Base-by-base conservation (phyloP, 306 rosid genomes). In the Alnus glutinosa region DNA sequence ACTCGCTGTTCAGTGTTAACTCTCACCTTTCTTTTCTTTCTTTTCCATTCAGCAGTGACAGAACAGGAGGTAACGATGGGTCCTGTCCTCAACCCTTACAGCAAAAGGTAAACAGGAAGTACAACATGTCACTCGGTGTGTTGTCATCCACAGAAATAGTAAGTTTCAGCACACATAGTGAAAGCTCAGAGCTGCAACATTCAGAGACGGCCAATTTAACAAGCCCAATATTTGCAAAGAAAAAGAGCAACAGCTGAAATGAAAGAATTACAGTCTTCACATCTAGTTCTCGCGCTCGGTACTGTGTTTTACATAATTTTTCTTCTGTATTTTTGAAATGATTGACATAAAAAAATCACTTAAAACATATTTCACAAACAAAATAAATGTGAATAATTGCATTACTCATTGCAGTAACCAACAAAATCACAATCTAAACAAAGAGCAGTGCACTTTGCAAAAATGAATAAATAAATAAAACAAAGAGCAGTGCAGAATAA, bases 11-110 rank as follows among this genome's bases (percentile, higher is more conserved):
- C 82, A 76, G 80, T 79, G 88, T 81, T 86, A 79, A 84, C 90
- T 81, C 68, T 52, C 58, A 78, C 32, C 75, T 83, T 86, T 78
- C 90, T 79, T 48, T 70, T 80, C 84, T 76, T 78, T 75, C 86
- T 51, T 88, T 90, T 85, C 86, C 80, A 78, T 85, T 81, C 84
- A 85, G 75, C 88, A 71, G 73, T 77, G 85, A 75, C 49, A 71
- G 81, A 80, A 88, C 75, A 83, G 82, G 55, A 79, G 67, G 78
- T 50, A 75, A 71, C 68, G 73, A 83, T 59, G 78, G 77, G 85
- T 78, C 90, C 78, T 75, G 76, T 81, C 86, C 86, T 80, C 73
- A 77, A 83, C 77, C 28, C 46, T 79, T 79, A 47, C 85, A 82
- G 79, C 87, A 77, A 81, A 74, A 85, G 88, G 86, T 85, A 72